A percentile compares a stretch with the other conserved stretches of the same genome.
Evolutionary conservation across 345 rosid genomes (phyloP).

Genomic region (Dipteronia dyeriana): DNA sequence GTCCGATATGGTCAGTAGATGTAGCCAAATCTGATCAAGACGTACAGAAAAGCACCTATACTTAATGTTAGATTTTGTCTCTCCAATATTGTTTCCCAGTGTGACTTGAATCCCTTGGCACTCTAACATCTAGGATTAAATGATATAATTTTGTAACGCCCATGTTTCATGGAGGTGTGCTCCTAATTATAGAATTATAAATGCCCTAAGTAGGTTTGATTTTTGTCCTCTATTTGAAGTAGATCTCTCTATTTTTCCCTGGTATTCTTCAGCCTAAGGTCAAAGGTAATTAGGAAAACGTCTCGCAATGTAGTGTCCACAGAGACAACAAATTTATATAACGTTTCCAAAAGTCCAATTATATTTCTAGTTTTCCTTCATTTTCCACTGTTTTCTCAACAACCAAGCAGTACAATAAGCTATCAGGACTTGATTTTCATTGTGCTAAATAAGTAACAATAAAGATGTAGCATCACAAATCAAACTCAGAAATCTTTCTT

Average conservation of each 20-base stretch:
- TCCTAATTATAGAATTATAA: not conserved
- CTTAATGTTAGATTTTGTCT: not conserved
- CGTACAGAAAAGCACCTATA: not conserved
- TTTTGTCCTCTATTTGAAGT: not conserved
- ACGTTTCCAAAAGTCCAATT: not conserved
- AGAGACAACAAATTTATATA: too few species aligned
- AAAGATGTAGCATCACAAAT: not conserved
- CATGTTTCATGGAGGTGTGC: not conserved
- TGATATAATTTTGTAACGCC: not conserved
- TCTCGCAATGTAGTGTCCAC: too few species aligned
- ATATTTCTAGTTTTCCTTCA: not conserved
- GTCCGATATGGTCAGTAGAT: not conserved
- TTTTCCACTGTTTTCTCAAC: not conserved
- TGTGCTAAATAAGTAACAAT: not conserved
- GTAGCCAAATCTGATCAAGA: not conserved
- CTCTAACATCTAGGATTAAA: not conserved
- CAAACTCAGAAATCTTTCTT: slow-evolving; percentile 1
- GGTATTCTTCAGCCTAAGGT: not conserved
- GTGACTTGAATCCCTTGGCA: not conserved
- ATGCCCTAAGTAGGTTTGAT: not conserved
- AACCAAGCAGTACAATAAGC: not conserved
- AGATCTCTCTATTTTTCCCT: not conserved
- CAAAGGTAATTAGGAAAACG: not conserved
- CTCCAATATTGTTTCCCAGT: not conserved
- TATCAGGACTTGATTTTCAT: not conserved